Base-by-base conservation (phyloP, 805 yeast genomes). In the Candida patagonica region DNA sequence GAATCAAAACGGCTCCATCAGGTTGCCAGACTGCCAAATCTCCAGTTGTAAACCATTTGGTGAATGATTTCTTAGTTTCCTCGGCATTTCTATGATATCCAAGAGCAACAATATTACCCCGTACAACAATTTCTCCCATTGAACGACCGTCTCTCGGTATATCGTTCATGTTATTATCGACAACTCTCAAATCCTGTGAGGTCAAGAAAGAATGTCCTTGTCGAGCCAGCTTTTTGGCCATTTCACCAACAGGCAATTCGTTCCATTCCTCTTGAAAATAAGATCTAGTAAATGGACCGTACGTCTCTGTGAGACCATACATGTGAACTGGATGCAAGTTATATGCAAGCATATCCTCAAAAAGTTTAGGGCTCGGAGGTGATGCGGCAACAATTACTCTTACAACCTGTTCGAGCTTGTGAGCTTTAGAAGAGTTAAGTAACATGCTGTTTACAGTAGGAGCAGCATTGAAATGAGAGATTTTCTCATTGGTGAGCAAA, bases 281-380 rank as follows among this genome's bases (percentile, higher is more conserved):
- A 24, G 55, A 41, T 23, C 58, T 44, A 20, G 62, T 52, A 38
- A 54, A 53, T 10, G 64, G 64, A 5, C 64, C 64, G 34, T 57
- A 60, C 1, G 64, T 60, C 46, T 59, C 64, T 6, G 64, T 60
- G 29, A 60, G 47, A 8, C 64, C 64, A 40, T 59, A 59, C 44
- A 50, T 49, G 42, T 59, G 64, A 20, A 60, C 59, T 6, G 64
- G 64, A 34, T 42, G 34, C 19, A 59, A 48, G 41, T 59, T 59
- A 38, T 45, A 46, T 12, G 45, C 41, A 19, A 55, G 42, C 64
- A 59, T 59, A 20, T 52, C 53, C 44, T 55, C 48, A 44, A 59
- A 59, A 21, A 59, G 49, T 8, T 56, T 49, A 4, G 62, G 57
- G 4, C 55, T 46, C 4, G 64, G 64, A n/a, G 64, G 63, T 7